Evolutionary conservation across 2,329 filamentous ascomycete species (phyloP).

Genomic region (Penicillium sclerotiorum): DNA sequence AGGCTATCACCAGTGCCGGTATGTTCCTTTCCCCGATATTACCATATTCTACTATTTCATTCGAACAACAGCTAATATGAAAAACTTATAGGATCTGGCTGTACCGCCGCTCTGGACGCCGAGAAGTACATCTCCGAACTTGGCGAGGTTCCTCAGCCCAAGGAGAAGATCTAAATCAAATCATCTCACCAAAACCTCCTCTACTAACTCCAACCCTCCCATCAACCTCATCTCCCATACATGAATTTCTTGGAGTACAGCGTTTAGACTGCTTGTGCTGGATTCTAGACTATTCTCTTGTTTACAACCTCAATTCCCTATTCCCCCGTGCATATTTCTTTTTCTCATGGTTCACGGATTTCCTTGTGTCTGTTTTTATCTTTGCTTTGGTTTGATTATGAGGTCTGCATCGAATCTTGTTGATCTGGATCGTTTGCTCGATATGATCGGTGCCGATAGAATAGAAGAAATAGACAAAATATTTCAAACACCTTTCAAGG

Average conservation of each 20-base stretch:
- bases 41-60: background rate
- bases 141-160: conserved; percentile 54
- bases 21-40: conserved; percentile 43
- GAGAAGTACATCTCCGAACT: conserved; percentile 87
- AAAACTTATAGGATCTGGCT: conserved; percentile 71
- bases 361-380: conserved; percentile 8
- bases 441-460: conserved; percentile 18
- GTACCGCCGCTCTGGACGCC: conserved; percentile 91
- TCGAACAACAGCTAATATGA: conserved; percentile 23
- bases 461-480: conserved; percentile 24
- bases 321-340: conserved; percentile 21
- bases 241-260: background rate
- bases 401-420: conserved; percentile 4
- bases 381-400: conserved; percentile 13
- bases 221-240: background rate
- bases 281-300: conserved; percentile 14
- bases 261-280: conserved; percentile 12
- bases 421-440: conserved; percentile 13
- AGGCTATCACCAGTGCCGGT: conserved; percentile 97
- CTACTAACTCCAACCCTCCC: background rate
- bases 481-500: background rate
- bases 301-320: background rate
- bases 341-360: conserved; percentile 18
- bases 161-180: conserved; percentile 44
- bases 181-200: background rate